These are phyloP conservation scores for Toxicodendron radicans DNA, from an alignment of 345 rosid species.

Conservation along the genomic window DNA sequence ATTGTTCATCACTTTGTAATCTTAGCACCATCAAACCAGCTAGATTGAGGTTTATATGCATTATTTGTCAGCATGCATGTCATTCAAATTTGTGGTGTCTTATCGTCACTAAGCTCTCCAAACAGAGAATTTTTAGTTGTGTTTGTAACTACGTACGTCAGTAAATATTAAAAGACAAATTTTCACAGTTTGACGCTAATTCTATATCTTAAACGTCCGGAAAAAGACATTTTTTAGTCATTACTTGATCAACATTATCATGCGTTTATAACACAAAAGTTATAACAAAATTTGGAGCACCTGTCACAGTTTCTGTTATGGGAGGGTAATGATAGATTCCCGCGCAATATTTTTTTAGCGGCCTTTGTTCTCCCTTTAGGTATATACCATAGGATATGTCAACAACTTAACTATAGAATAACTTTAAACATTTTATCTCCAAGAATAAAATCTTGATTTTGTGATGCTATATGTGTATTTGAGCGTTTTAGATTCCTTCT, in stretches of 20 bases:
- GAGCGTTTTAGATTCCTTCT: background rate
- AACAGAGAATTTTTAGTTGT: too few species aligned
- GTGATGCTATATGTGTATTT: background rate
- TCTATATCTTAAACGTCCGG: too few species aligned
- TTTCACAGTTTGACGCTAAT: too few species aligned
- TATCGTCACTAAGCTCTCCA: background rate
- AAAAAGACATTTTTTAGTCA: too few species aligned
- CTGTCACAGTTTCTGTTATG: background rate
- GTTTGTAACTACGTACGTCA: too few species aligned
- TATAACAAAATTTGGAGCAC: too few species aligned
- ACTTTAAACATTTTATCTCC: background rate
- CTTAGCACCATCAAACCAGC: too few species aligned
- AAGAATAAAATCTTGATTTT: background rate
- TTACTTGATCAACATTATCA: too few species aligned
- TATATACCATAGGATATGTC: background rate
- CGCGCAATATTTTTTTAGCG: background rate
- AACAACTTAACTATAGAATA: too few species aligned
- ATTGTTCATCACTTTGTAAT: too few species aligned
- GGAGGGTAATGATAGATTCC: background rate
- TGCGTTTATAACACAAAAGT: too few species aligned
- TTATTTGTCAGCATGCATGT: background rate
- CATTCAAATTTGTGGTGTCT: background rate
- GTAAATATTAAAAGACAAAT: too few species aligned
- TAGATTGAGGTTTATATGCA: background rate
- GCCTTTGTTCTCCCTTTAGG: background rate